Evolutionary conservation across 2,329 filamentous ascomycete genomes (phyloP).

Genomic region (Fusarium ramigenum): DNA sequence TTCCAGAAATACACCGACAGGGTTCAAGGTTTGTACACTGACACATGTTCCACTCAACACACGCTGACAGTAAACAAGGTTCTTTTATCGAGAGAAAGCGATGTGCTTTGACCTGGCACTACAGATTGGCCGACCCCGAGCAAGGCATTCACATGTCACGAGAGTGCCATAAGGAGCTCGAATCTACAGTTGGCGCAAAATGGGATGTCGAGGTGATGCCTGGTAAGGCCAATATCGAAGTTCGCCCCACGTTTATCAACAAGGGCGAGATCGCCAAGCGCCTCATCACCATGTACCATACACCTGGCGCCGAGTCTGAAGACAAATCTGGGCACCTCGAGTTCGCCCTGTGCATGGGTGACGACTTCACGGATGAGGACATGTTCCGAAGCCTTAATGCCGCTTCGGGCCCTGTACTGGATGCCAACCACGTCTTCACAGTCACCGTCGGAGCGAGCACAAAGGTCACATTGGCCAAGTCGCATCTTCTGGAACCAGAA

Average conservation of each 20-base stretch:
- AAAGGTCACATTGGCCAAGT: slow-evolving; percentile 89
- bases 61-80: slow-evolving; percentile 57
- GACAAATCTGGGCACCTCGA: slow-evolving; percentile 69
- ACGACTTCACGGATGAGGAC: slow-evolving; percentile 98
- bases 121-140: slow-evolving; percentile 88
- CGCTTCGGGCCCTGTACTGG: slow-evolving; percentile 62
- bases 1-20: slow-evolving; percentile 91
- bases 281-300: slow-evolving; percentile 78
- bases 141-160: slow-evolving; percentile 81
- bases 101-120: slow-evolving; percentile 96
- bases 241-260: slow-evolving; percentile 96
- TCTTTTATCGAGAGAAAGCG: slow-evolving; percentile 95
- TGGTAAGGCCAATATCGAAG: slow-evolving; percentile 96
- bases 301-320: slow-evolving; percentile 55
- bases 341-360: slow-evolving; percentile 90
- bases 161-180: slow-evolving; percentile 84
- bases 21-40: slow-evolving; percentile 72
- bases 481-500: slow-evolving; percentile 87
- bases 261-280: slow-evolving; percentile 95
- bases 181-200: slow-evolving; percentile 76
- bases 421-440: slow-evolving; percentile 78
- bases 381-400: slow-evolving; percentile 85
- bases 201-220: slow-evolving; percentile 97
- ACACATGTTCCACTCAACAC: no score
- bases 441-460: slow-evolving; percentile 92